Percentiles rank a stretch among this genome's conserved stretches.
phyloP scores from a whole-genome alignment of 1,284 basidiomycete genomes.

The Sphagnurus paluster region DNA sequence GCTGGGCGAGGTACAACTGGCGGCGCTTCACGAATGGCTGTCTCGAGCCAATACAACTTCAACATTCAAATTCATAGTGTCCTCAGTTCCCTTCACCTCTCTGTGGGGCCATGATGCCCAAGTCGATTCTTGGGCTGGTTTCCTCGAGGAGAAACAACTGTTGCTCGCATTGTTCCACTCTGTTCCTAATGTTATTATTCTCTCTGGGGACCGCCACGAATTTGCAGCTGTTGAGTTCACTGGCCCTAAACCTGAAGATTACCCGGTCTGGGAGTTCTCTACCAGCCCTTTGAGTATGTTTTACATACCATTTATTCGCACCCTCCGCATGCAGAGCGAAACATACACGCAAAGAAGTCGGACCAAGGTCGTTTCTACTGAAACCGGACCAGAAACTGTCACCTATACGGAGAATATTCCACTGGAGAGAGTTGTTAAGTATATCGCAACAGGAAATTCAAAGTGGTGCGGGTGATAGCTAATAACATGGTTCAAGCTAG shows the following conservation, averaged over 20 bases:
- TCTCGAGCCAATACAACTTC: conserved; percentile 68
- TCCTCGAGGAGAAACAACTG: conserved; percentile 59
- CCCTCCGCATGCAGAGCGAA: conserved; percentile 45
- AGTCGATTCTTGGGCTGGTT: conserved; percentile 74
- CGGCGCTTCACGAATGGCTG: conserved; percentile 68
- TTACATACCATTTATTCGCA: conserved; percentile 62
- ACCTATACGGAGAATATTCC: conserved; percentile 43
- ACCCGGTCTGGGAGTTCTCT: conserved; percentile 41
- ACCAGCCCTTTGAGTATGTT: conserved; percentile 74
- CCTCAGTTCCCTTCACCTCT: conserved; percentile 77
- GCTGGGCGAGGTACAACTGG: conserved; percentile 71
- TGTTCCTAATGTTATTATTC: conserved; percentile 72
- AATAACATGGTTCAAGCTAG: not conserved
- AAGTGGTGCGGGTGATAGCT: conserved; percentile 58
- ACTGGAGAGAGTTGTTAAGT: conserved; percentile 66
- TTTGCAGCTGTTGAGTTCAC: conserved; percentile 73
- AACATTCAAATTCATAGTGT: conserved; percentile 82
- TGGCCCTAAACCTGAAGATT: conserved; percentile 33
- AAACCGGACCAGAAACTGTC: conserved; percentile 25
- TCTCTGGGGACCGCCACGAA: conserved; percentile 78
- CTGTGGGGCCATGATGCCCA: conserved; percentile 74
- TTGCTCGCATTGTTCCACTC: conserved; percentile 60
- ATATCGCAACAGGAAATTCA: conserved; percentile 59
- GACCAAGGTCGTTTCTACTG: conserved; percentile 24
- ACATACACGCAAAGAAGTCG: conserved; percentile 37